Conservation (phyloP, 805 yeast genomes). For the Yamadazyma olivae region DNA sequence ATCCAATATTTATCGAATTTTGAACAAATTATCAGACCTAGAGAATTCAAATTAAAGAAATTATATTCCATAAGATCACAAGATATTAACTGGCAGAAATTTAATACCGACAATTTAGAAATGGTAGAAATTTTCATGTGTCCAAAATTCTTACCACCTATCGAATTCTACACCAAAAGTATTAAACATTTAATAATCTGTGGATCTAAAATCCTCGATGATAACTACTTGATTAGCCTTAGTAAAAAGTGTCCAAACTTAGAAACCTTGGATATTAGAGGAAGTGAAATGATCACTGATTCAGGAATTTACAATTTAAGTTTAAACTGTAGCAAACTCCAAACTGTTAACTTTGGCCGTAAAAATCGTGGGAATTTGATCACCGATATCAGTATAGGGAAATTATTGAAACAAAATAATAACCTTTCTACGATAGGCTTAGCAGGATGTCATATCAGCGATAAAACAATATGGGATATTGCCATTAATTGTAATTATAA, state of each 20-base stretch:
- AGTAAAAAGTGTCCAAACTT: constrained; percentile 57
- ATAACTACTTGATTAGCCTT: constrained; percentile 51
- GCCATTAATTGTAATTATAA: constrained; percentile 48
- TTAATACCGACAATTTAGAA: constrained; percentile 48
- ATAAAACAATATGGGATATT: constrained; percentile 76
- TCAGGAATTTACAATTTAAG: constrained; percentile 70
- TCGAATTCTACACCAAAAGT: constrained; percentile 22
- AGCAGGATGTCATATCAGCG: constrained; percentile 84
- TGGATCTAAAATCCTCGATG: constrained; percentile 64
- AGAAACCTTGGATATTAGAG: constrained; percentile 70
- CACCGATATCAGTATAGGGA: constrained; percentile 65
- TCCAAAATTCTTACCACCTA: constrained; percentile 61
- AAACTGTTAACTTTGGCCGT: constrained; percentile 74
- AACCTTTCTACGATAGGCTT: constrained; percentile 70
- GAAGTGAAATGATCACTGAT: constrained; percentile 78
- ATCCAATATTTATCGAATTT: constrained; percentile 29
- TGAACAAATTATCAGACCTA: constrained; percentile 25
- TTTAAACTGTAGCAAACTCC: constrained; percentile 52
- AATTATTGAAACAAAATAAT: constrained; percentile 52
- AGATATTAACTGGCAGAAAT: constrained; percentile 46
- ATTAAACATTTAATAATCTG: constrained; percentile 57
- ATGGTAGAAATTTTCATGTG: constrained; percentile 85
- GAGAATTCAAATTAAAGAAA: constrained; percentile 65
- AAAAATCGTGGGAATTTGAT: constrained; percentile 64
- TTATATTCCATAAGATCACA: constrained; percentile 47